Conservation (phyloP, 1,284 basidiomycete species). For the Moesziomyces aphidis region DNA sequence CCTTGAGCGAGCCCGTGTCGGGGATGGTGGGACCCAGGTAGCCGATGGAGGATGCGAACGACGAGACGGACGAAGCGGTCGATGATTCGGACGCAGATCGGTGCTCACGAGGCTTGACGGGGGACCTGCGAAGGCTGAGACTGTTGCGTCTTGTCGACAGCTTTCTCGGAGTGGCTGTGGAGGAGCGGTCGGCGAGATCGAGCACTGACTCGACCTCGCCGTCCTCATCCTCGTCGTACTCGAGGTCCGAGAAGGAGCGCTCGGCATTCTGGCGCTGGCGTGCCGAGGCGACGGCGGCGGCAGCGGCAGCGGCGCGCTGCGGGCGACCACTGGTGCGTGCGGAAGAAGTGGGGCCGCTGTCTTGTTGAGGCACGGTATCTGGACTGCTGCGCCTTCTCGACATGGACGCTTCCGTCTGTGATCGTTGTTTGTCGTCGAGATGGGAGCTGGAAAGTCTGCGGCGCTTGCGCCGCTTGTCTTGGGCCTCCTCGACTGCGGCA, state of each 20-base stretch:
- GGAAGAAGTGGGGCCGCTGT: not conserved
- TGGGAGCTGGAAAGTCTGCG: conserved; percentile 16
- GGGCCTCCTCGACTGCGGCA: conserved; percentile 22
- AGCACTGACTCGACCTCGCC: conserved; percentile 25
- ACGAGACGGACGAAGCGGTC: conserved; percentile 7
- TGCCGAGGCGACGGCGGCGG: conserved; percentile 22
- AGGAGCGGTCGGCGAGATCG: conserved; percentile 5
- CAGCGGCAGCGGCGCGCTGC: conserved; percentile 26
- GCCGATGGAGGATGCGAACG: conserved; percentile 27
- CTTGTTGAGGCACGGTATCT: conserved; percentile 1
- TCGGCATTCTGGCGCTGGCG: conserved; percentile 23
- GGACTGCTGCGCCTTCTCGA: conserved; percentile 11
- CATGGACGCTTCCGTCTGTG: not conserved
- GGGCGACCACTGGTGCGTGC: conserved; percentile 16
- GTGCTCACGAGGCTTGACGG: conserved; percentile 12
- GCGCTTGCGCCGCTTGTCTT: conserved; percentile 20
- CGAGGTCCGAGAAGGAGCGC: conserved; percentile 33
- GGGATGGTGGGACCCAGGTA: conserved; percentile 35
- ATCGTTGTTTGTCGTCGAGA: not conserved
- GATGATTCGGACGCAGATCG: conserved; percentile 24
- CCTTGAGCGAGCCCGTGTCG: conserved; percentile 34
- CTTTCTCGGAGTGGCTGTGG: not conserved
- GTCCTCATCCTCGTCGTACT: conserved; percentile 20
- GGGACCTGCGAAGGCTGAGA: conserved; percentile 10
- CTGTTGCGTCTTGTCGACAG: conserved; percentile 1